These are phyloP conservation scores for Sanghuangporus weigelae DNA, from an alignment of 1,284 basidiomycete species.

Conservation along the genomic window DNA sequence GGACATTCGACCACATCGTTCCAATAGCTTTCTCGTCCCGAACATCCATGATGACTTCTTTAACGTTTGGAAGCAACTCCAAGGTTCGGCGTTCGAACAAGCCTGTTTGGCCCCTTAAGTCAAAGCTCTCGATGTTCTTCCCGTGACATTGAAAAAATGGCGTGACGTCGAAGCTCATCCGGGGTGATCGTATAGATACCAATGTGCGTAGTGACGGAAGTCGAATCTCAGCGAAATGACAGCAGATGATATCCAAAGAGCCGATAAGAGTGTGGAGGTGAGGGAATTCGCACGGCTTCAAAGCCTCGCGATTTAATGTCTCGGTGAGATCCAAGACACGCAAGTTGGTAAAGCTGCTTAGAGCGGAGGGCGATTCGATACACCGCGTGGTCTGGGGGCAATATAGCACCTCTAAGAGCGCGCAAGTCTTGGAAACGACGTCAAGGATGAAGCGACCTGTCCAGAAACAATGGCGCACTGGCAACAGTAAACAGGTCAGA, in stretches of 20 bases:
- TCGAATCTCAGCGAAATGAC: background rate
- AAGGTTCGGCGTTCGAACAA: background rate
- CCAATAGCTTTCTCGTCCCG: background rate
- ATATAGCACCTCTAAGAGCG: background rate
- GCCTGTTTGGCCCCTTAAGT: background rate
- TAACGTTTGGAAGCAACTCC: background rate
- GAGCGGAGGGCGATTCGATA: background rate
- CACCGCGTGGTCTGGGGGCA: background rate
- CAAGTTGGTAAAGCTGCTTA: background rate
- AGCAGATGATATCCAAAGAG: background rate
- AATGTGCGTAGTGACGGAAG: background rate
- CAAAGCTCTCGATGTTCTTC: background rate
- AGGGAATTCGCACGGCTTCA: background rate
- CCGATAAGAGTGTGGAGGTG: slow-evolving; percentile 5
- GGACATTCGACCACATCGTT: background rate
- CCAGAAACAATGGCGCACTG: background rate
- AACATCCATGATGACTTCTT: background rate
- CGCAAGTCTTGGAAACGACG: background rate
- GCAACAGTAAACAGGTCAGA: background rate
- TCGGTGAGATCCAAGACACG: slow-evolving; percentile 1
- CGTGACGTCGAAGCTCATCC: background rate
- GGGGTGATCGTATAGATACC: background rate
- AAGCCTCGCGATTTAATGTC: background rate
- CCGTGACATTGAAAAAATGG: slow-evolving; percentile 5
- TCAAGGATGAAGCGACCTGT: background rate